Evolutionary conservation across 2,329 filamentous ascomycete species (phyloP), one percentile per base, ranked within the genome.

Genomic region (Fusarium sterilihyphosum): DNA sequence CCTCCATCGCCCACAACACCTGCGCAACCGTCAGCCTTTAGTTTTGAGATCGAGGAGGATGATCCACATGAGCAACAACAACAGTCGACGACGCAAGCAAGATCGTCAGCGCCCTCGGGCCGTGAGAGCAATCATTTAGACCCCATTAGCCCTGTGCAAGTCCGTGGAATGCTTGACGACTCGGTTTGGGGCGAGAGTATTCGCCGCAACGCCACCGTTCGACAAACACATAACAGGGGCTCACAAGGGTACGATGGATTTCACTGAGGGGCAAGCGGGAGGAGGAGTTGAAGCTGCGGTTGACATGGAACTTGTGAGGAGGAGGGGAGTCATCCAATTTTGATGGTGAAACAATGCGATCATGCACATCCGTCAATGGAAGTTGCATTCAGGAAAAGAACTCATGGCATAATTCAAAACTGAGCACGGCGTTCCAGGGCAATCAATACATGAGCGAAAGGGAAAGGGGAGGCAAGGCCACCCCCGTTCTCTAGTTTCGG

Each of bases 111-210:
- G 38, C 70, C 69, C 20, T 59, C 92, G 49, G 89, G 91, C 31
- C 92, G 81, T 87, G 92, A 95, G 65, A 94, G 91, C 29, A 64
- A 65, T 44, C 68, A 74, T 43, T 37, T 74, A 35, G 72, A 75
- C 20, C 49, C 64, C 18, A 66, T 52, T 38, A 76, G 61, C 50
- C 78, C 91, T 92, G 89, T 92, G 54, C 92, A 95, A 78, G 93
- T 97, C 75, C 90, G 95, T 81, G 91, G 95, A 75, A 93, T 96
- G 80, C 88, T 98, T 62, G 94, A 96, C 78, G 93, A 96, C 79
- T 96, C 94, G 24, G 92, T 93, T 22, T 98, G 96, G 96, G 94
- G 96, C 59, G 94, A 97, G 84, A 97, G 94, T 85, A 95, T 98
- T 74, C 88, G 95, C 73, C 89, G 94, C 71, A 97, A 94, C 84